These are phyloP conservation scores for Globisporangium heterothallicum DNA, from an alignment of 352 stramenopile species.

Conservation along the genomic window DNA sequence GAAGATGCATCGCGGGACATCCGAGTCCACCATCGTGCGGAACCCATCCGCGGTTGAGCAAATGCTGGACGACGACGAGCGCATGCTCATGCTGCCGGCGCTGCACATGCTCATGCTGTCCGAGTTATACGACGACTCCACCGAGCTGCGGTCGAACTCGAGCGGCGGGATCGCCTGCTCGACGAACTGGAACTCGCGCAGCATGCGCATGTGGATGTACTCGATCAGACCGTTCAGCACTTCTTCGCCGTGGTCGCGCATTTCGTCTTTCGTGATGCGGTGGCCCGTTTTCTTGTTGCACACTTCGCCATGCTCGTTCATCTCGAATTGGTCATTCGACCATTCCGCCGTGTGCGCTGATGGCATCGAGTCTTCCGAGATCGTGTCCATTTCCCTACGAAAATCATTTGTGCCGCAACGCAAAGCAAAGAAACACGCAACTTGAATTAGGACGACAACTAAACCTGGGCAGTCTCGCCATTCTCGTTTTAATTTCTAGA, in stretches of 20 bases:
- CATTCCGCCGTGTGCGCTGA: constrained; percentile 38
- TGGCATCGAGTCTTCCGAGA: constrained; percentile 58
- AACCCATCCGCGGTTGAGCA: constrained; percentile 78
- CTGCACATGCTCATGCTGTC: constrained; percentile 27
- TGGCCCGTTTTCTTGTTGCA: constrained; percentile 33
- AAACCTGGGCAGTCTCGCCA: too few relatives aligned
- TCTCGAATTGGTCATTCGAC: constrained; percentile 51
- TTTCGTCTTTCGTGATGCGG: constrained; percentile 68
- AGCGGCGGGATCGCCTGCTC: constrained; percentile 75
- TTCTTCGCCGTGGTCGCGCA: constrained; percentile 62
- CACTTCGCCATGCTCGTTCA: constrained; percentile 54
- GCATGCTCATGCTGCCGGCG: constrained; percentile 28
- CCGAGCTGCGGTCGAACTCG: constrained; percentile 46
- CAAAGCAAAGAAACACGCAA: too few relatives aligned
- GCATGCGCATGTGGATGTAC: constrained; percentile 73
- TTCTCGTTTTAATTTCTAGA: constrained; percentile 5
- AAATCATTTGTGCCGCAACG: not conserved
- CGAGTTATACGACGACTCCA: constrained; percentile 42
- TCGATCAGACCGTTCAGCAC: constrained; percentile 65
- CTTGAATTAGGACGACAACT: too few relatives aligned
- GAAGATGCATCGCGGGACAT: constrained; percentile 76
- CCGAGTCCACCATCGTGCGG: constrained; percentile 77
- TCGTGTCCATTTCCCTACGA: constrained; percentile 72
- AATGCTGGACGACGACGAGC: constrained; percentile 73
- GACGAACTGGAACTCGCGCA: constrained; percentile 73